phyloP scores from a whole-genome alignment of 306 rosid genomes.

The Acacia acuminata region DNA sequence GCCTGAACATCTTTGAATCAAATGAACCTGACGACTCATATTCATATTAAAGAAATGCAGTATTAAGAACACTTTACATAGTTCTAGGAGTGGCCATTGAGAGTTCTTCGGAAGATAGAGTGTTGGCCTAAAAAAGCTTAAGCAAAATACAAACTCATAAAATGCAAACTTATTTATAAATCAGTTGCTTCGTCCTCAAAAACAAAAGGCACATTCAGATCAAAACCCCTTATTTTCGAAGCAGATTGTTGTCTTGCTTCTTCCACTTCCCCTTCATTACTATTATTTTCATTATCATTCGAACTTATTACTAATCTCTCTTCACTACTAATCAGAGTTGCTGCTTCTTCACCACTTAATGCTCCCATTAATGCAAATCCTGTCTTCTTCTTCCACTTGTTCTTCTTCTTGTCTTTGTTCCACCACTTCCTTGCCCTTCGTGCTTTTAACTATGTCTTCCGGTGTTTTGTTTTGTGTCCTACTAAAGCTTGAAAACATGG shows the following conservation, averaged over 20 bases:
- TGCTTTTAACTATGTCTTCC: background rate
- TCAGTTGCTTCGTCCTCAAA: background rate
- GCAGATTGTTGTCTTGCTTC: slow-evolving; percentile 4
- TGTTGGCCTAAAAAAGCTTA: background rate
- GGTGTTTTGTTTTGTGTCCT: slow-evolving; percentile 47
- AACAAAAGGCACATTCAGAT: slow-evolving; percentile 22
- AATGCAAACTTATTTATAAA: too few species aligned
- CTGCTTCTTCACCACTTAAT: background rate
- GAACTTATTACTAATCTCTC: background rate
- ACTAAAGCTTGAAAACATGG: slow-evolving; percentile 38
- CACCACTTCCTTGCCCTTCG: background rate
- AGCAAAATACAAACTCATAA: too few species aligned
- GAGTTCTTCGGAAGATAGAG: background rate
- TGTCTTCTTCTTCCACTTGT: background rate
- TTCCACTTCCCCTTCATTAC: background rate
- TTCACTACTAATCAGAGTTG: background rate
- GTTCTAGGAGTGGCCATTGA: too few species aligned
- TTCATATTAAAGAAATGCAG: background rate
- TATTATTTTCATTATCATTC: background rate
- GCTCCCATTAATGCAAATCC: background rate
- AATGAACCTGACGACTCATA: too few species aligned
- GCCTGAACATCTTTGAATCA: too few species aligned
- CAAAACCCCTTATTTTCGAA: background rate
- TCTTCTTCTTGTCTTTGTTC: background rate
- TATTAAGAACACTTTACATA: too few species aligned